Percentiles rank a stretch among this genome's conserved stretches.
phyloP scores from a whole-genome alignment of 2,329 filamentous ascomycete genomes.

The Colletotrichum godetiae region DNA sequence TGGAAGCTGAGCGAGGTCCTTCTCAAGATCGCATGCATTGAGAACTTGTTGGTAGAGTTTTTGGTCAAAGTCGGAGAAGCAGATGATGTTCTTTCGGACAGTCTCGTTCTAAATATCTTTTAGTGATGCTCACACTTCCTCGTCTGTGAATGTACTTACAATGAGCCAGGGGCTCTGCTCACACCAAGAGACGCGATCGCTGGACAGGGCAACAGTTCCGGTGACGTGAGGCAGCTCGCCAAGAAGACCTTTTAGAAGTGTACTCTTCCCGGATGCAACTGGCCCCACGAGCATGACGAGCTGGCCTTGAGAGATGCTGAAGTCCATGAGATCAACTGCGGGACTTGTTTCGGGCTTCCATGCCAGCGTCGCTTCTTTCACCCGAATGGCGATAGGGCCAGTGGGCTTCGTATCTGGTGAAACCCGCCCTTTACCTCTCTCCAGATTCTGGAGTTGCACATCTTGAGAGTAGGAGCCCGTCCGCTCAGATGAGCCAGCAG shows the following conservation, averaged over 20 bases:
- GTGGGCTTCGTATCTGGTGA: background rate
- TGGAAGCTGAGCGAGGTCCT: conserved; percentile 46
- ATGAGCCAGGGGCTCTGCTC: conserved; percentile 49
- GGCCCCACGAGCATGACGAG: conserved; percentile 56
- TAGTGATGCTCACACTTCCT: background rate
- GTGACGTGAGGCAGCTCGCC: conserved; percentile 42
- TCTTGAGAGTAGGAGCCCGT: background rate
- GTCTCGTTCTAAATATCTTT: conserved; percentile 42
- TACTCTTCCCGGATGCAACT: conserved; percentile 57
- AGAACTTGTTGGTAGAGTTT: conserved; percentile 41
- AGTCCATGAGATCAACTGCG: conserved; percentile 45
- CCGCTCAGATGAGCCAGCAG: background rate
- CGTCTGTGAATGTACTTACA: conserved; percentile 31
- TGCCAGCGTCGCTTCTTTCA: conserved; percentile 45
- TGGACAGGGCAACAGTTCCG: conserved; percentile 37
- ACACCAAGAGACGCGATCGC: conserved; percentile 42
- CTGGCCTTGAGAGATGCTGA: conserved; percentile 43
- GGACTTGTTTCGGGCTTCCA: conserved; percentile 45
- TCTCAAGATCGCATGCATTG: conserved; percentile 46
- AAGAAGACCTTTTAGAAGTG: conserved; percentile 53
- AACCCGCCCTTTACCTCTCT: background rate
- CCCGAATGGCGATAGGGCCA: conserved; percentile 13
- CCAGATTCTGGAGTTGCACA: background rate
- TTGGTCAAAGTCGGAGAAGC: conserved; percentile 41
- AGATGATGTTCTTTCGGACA: conserved; percentile 49